Evolutionary conservation across 1,284 basidiomycete genomes (phyloP), one percentile per base, ranked within the genome.

Genomic region (Tremellales sp.): DNA sequence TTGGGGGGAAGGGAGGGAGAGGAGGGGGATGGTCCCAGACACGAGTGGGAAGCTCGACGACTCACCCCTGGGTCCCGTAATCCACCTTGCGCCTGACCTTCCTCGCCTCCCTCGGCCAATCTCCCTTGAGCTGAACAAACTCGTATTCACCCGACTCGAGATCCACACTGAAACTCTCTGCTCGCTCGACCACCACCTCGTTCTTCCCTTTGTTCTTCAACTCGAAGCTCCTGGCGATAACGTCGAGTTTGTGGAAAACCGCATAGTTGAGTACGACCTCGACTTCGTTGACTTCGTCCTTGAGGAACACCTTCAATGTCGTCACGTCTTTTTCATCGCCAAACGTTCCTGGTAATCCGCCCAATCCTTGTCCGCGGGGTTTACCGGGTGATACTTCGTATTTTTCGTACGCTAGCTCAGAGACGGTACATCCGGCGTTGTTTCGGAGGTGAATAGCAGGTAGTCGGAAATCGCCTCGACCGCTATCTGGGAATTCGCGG

Each of bases 11-110:
- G n/a, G n/a, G n/a, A n/a, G n/a, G n/a, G n/a, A n/a, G n/a, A n/a
- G n/a, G n/a, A n/a, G n/a, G n/a, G n/a, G n/a, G n/a, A n/a, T n/a
- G n/a, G n/a, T n/a, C n/a, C n/a, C n/a, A n/a, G n/a, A n/a, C 13
- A 6, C 33, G 33, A n/a, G 15, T 36, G 6, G 6, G 15, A 6
- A 36, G 6, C 13, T 36, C 33, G 33, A 15, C 8, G 23, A 47
- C 64, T 54, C 49, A 62, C 62, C 62, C 60, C 50, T 65, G 62
- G n/a, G 48, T 49, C 2, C 64, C 66, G 10, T 40, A 43, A 5
- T 55, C 29, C 5, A 66, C 59, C 15, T 36, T 31, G n/a, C 56
- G 46, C 29, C 62, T 49, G 17, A 52, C 37, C 33, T 48, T 25
- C 25, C 43, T 27, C 3, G 46, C 46, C 46, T 68, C 66, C 43